These are phyloP conservation scores for Escovopsis weberi DNA, from an alignment of 2,329 filamentous ascomycete genomes.

Conservation along the genomic window DNA sequence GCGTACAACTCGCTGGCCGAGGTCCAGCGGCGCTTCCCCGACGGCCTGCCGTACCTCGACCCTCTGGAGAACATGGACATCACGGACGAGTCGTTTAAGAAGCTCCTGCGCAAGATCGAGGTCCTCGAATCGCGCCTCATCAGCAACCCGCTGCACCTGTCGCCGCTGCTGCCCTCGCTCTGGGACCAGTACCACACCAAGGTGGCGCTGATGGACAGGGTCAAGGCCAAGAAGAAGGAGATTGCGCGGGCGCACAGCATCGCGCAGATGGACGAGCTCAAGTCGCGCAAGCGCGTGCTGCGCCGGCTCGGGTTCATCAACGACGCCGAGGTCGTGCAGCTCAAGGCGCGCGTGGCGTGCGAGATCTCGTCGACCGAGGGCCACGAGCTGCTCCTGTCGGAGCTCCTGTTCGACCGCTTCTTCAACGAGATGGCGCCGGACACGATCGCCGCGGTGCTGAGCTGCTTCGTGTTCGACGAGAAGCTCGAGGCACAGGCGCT, in stretches of 20 bases:
- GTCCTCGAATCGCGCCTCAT: slow-evolving; percentile 83
- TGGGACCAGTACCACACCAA: slow-evolving; percentile 83
- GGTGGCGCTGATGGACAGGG: slow-evolving; percentile 58
- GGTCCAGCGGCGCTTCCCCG: slow-evolving; percentile 75
- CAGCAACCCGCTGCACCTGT: slow-evolving; percentile 82
- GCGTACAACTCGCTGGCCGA: slow-evolving; percentile 61
- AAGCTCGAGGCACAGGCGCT: slow-evolving; percentile 68
- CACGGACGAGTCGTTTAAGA: slow-evolving; percentile 83
- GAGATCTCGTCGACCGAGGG: slow-evolving; percentile 87
- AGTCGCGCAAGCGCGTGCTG: slow-evolving; percentile 87
- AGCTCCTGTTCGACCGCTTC: slow-evolving; percentile 91
- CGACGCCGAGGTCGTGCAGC: slow-evolving; percentile 84
- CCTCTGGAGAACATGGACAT: slow-evolving; percentile 96
- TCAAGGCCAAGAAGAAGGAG: slow-evolving; percentile 78
- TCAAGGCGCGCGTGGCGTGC: slow-evolving; percentile 94
- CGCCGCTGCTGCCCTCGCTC: slow-evolving; percentile 65
- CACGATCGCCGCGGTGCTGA: slow-evolving; percentile 71
- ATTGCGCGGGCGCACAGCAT: slow-evolving; percentile 77
- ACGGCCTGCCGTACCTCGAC: slow-evolving; percentile 78
- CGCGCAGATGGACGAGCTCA: slow-evolving; percentile 88
- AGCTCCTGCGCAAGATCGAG: slow-evolving; percentile 88
- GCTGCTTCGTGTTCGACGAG: slow-evolving; percentile 95
- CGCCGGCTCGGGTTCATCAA: slow-evolving; percentile 92
- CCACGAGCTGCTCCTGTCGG: slow-evolving; percentile 83
- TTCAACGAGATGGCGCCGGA: slow-evolving; percentile 93